Percentiles rank a stretch among this genome's conserved stretches.
Conservation (phyloP, 1,139 yeast species). For the Suhomyces panamericanus region DNA sequence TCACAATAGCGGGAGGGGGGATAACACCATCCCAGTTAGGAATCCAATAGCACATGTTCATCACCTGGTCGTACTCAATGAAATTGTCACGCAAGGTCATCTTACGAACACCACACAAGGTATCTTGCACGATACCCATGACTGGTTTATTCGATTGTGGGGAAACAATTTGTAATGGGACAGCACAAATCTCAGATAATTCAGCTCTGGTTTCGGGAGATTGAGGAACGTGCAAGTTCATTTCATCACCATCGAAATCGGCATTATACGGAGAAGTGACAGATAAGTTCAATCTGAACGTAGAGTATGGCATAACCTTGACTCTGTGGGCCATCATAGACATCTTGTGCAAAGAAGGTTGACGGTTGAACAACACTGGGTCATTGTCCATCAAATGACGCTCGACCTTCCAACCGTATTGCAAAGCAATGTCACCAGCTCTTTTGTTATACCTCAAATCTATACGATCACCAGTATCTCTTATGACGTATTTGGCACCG, state of each 20-base stretch:
- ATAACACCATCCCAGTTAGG: conserved; percentile 99
- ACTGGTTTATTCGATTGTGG: conserved; percentile 99
- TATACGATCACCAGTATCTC: conserved; percentile 98
- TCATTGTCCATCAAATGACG: conserved; percentile 97
- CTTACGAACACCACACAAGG: conserved; percentile 94
- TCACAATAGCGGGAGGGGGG: conserved; percentile 93
- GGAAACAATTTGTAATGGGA: conserved; percentile 94
- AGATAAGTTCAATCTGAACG: conserved; percentile 92
- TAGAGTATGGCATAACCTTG: conserved; percentile 97
- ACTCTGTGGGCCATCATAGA: conserved; percentile 99
- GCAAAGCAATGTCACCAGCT: conserved; percentile 96
- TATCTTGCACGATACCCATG: conserved; percentile 99
- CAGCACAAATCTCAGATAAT: conserved; percentile 91
- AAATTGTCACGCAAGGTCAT: conserved; percentile 89
- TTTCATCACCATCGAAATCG: conserved; percentile 99
- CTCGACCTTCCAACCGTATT: conserved; percentile 99
- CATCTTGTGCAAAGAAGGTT: conserved; percentile 98
- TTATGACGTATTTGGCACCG: conserved; percentile 96
- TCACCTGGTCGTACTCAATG: conserved; percentile 88
- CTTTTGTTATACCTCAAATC: conserved; percentile 95
- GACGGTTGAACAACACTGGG: conserved; percentile 97
- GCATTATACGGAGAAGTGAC: conserved; percentile 99
- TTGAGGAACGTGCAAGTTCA: conserved; percentile 99
- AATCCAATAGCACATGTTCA: conserved; percentile 96
- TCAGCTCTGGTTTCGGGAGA: conserved; percentile 98